These are phyloP conservation scores for Chalciporus chontae DNA, from an alignment of 768 basidiomycete species.

Conservation along the genomic window DNA sequence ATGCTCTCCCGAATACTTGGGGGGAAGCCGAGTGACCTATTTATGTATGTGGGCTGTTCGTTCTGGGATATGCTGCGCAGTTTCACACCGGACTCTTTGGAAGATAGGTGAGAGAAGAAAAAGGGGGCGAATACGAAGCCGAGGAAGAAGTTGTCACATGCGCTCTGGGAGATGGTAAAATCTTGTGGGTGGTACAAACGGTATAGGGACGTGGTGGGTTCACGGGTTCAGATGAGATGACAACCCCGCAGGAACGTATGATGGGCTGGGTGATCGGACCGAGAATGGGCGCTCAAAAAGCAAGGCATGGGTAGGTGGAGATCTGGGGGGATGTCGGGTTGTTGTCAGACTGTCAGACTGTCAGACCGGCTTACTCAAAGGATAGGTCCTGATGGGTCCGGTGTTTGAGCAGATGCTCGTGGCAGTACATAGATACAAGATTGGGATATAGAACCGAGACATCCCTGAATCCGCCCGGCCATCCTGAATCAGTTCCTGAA, in stretches of 20 bases:
- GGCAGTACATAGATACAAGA: constrained; percentile 5
- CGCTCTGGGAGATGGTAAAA: neutral
- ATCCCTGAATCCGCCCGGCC: no score
- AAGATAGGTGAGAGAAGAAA: neutral
- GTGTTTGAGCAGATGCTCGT: neutral
- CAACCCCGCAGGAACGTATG: neutral
- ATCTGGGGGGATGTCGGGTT: no score
- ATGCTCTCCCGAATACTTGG: neutral
- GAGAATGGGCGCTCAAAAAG: neutral
- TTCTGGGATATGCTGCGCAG: neutral
- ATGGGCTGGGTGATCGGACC: constrained; percentile 7
- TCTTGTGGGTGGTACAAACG: neutral
- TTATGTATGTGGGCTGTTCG: neutral
- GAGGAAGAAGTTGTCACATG: neutral
- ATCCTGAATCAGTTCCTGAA: neutral
- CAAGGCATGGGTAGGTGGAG: neutral
- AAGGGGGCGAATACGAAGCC: neutral
- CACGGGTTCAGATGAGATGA: no score
- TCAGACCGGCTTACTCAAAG: neutral
- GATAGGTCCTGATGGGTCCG: neutral
- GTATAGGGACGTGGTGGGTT: constrained; percentile 14
- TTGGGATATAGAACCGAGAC: no score
- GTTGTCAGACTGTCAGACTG: neutral
- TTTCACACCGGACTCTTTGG: neutral
- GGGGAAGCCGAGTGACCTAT: neutral